These are phyloP conservation scores for Cucurbita argyrosperma DNA, from an alignment of 306 rosid genomes.

Conservation along the genomic window DNA sequence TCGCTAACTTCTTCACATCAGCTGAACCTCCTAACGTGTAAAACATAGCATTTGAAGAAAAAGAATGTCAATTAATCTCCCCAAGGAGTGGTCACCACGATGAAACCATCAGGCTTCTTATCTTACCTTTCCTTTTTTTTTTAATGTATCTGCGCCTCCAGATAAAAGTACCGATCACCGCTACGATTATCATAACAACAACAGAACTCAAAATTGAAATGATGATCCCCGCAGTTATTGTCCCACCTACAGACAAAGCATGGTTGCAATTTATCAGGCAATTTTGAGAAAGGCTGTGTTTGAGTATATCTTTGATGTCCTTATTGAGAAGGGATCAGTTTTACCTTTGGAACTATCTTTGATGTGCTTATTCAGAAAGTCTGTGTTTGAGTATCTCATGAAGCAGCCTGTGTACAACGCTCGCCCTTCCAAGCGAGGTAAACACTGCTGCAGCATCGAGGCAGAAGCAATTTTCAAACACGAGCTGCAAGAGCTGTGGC, in stretches of 20 bases:
- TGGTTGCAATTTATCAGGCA: not conserved
- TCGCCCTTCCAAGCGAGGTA: constrained; percentile 73
- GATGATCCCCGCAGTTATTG: constrained; percentile 17
- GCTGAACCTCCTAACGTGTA: constrained; percentile 34
- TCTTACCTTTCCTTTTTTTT: constrained; percentile 70
- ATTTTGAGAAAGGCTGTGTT: no score
- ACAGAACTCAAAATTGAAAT: constrained; percentile 52
- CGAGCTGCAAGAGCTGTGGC: constrained; percentile 44
- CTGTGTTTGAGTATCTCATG: constrained; percentile 68
- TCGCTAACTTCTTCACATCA: constrained; percentile 49
- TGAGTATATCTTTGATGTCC: no score
- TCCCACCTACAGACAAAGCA: not conserved
- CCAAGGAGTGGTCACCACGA: not conserved
- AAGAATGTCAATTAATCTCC: not conserved
- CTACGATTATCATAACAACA: constrained; percentile 37
- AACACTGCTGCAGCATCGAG: constrained; percentile 40
- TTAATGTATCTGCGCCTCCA: constrained; percentile 67
- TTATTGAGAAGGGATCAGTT: not conserved
- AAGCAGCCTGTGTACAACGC: constrained; percentile 77
- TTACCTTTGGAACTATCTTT: constrained; percentile 43
- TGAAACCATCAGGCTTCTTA: not conserved
- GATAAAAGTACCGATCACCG: constrained; percentile 36
- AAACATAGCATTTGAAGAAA: not conserved
- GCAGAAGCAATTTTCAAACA: constrained; percentile 67
- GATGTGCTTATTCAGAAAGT: constrained; percentile 53